A percentile compares a stretch with the other conserved stretches of the same genome.
Conservation (phyloP, 2,329 filamentous ascomycete genomes). For the Ambrosiella cleistominuta region DNA sequence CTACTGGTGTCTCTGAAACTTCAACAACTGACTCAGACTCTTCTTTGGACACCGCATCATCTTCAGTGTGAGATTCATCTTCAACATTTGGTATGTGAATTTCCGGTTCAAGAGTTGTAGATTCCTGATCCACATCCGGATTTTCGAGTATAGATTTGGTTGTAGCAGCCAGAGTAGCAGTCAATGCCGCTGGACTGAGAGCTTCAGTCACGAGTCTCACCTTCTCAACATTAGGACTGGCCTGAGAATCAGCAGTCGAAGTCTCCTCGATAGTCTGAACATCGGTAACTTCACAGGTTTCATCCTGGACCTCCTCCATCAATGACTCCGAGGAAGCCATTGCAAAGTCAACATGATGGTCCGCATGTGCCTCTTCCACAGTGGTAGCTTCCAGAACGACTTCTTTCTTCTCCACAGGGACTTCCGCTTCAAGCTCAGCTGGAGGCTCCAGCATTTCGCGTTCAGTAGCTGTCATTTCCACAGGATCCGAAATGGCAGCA, state of each 20-base stretch:
- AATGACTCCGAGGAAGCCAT: neutral
- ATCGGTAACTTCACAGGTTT: neutral
- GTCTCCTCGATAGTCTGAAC: neutral
- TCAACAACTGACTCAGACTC: too few species aligned
- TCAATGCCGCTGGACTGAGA: too few species aligned
- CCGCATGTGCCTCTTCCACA: conserved; percentile 4
- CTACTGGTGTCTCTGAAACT: neutral
- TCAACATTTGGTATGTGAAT: too few species aligned
- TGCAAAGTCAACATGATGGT: neutral
- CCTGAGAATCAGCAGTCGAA: neutral
- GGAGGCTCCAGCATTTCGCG: conserved; percentile 8
- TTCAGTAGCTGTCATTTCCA: conserved; percentile 3
- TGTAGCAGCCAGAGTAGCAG: too few species aligned
- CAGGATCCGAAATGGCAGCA: neutral
- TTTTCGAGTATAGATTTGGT: too few species aligned
- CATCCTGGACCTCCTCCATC: neutral
- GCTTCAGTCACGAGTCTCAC: neutral
- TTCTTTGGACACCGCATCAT: too few species aligned
- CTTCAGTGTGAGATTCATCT: too few species aligned
- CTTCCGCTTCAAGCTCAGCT: neutral
- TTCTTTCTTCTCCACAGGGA: conserved; percentile 1
- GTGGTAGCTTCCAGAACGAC: neutral
- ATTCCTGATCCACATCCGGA: too few species aligned
- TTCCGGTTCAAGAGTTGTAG: too few species aligned
- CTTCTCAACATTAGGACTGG: neutral